Percentiles rank a stretch among this genome's conserved stretches.
phyloP scores from a whole-genome alignment of 225 moss, liverwort and hornwort species.

The Ulota crispa region DNA sequence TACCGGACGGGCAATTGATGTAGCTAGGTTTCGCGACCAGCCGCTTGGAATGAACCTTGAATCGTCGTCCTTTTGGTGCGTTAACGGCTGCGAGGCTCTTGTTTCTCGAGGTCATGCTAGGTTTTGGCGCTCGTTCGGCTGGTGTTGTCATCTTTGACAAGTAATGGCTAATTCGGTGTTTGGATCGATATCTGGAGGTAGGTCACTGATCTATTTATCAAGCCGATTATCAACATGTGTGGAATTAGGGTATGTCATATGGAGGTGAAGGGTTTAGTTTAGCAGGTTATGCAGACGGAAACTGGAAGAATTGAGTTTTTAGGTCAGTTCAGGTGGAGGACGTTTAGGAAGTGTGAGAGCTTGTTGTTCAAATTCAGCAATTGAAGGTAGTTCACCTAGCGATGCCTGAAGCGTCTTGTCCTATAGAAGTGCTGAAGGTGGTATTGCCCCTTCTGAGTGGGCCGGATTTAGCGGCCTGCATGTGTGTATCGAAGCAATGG shows the following conservation, averaged over 20 bases:
- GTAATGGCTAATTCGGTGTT: constrained; percentile 5
- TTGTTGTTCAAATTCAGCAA: background rate
- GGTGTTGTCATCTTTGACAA: background rate
- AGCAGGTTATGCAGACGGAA: constrained; percentile 35
- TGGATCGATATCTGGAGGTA: background rate
- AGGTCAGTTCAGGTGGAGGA: background rate
- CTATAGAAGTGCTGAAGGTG: constrained; percentile 76
- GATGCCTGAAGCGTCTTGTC: constrained; percentile 57
- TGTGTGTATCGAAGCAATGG: constrained; percentile 93
- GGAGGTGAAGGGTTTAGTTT: constrained; percentile 39
- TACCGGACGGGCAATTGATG: background rate
- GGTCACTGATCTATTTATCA: background rate
- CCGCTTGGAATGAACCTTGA: constrained; percentile 24
- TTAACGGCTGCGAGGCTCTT: background rate
- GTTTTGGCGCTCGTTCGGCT: background rate
- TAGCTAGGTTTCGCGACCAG: constrained; percentile 32
- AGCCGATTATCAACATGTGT: constrained; percentile 1
- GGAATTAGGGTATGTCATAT: constrained; percentile 34
- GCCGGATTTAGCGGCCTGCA: constrained; percentile 74
- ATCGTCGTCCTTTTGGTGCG: constrained; percentile 14
- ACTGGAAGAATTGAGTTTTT: constrained; percentile 9
- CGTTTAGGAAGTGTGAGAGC: background rate
- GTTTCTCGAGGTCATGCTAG: constrained; percentile 16
- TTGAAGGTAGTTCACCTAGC: constrained; percentile 11
- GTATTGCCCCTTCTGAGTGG: constrained; percentile 75